Base-by-base conservation (phyloP, 164 flowering plant species). In the Liriodendron chinense region DNA sequence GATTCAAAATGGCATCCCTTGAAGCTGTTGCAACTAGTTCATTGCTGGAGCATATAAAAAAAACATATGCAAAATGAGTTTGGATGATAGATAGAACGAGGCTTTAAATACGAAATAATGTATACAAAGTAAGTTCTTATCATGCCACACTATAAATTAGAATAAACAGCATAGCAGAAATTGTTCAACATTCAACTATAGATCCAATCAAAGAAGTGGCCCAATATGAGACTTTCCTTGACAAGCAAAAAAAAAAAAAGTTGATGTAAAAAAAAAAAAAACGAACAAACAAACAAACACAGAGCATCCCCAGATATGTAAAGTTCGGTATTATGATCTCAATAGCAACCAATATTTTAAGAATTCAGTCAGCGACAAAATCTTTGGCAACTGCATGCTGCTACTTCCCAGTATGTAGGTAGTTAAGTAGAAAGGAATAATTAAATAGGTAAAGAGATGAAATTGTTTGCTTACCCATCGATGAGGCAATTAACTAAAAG, bases 11-110 rank as follows among this genome's bases (percentile, higher is more conserved):
- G 72, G 96, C 93, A 75, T 92, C 93, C 73, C 74, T 88, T 77
- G 98, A 82, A 50, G 95, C 88, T 81, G 86, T 69, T 59, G 97
- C 88, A 22, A 88, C 91, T 79, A 78, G 85, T 82, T 92, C 99
- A 81, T 93, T 79, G 59, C 98, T 96, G 74, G 34, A 82, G 28
- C 62, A 73, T 7, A 75, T 34, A 79, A 75, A 63, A 73, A 63
- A 73, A 76, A 70, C n/a, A n/a, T 24, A 75, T 21, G 66, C 49
- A 66, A 61, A 22, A 22, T 75, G 16, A 18, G 62, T 21, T 64
- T 22, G 2, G 43, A 34, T 34, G 43, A 34, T 34, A 34, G 43
- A 34, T 34, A 34, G 43, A 34, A 34, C 43, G 43, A 34, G 43
- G 5, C 43, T 34, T 34, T 34, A 34, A 34, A 34, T 3, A 34